Evolutionary conservation across 2,329 filamentous ascomycete genomes (phyloP), one percentile per base, ranked within the genome.

Genomic region (Sarocladiaceae sp.): DNA sequence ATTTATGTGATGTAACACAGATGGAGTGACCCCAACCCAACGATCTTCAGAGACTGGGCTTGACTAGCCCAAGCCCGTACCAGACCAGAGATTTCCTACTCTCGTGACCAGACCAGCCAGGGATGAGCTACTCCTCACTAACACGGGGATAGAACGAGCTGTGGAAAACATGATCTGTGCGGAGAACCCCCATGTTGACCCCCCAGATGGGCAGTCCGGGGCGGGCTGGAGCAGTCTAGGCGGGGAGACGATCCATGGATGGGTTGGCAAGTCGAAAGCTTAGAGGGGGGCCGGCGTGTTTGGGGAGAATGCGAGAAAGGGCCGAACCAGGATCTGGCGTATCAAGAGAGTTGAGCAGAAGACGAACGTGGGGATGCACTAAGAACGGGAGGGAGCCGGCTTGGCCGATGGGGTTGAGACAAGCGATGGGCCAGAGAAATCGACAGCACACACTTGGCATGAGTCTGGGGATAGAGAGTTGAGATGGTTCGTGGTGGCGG

Each of bases 181-280:
- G n/a, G n/a, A n/a, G n/a, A n/a, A n/a, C n/a, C n/a, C n/a, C n/a
- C n/a, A n/a, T n/a, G n/a, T n/a, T n/a, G n/a, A n/a, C n/a, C n/a
- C n/a, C n/a, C n/a, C n/a, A n/a, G n/a, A 41, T 10, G n/a, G n/a
- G 19, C 37, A 41, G 37, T 41, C 37, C 37, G 37, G 37, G 37
- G 37, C 23, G 37, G 37, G 37, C 23, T 41, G 37, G 37, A 41
- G 37, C 37, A 41, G 23, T 41, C 37, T 29, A 29, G 37, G 9
- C n/a, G 10, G 10, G 23, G 23, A 13, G 24, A 24, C 15, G 21
- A 18, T 3, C 15, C 10, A 24, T 9, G 24, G 6, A 4, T 18
- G 15, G 23, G 5, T 16, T n/a, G 37, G 13, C 10, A 3, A 41
- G 23, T 15, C 26, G 37, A 20, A 27, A 13, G 37, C 15, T n/a